A percentile compares a stretch with the other conserved stretches of the same genome.
These are phyloP conservation scores for Wickerhamiella slavikovae DNA, from an alignment of 805 yeast species.

Conservation along the genomic window DNA sequence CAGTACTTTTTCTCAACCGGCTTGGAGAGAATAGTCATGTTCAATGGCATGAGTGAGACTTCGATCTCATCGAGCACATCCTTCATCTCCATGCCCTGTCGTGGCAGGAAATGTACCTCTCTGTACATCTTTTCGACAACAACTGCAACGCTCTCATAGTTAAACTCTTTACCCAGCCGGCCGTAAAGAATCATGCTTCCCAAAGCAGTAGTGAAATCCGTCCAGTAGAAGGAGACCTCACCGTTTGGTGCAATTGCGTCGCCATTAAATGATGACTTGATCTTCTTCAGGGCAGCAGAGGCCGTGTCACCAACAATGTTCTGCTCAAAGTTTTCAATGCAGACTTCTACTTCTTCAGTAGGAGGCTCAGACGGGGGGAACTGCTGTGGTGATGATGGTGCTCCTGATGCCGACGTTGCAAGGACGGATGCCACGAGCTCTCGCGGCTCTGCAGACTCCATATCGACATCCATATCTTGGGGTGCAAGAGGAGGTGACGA, in stretches of 20 bases:
- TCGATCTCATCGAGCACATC: slow-evolving; percentile 66
- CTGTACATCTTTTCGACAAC: slow-evolving; percentile 50
- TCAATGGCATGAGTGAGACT: slow-evolving; percentile 42
- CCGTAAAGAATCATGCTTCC: slow-evolving; percentile 59
- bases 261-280: background rate
- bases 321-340: background rate
- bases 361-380: background rate
- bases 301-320: background rate
- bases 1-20: slow-evolving; percentile 66
- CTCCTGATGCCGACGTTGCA: background rate
- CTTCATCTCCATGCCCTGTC: slow-evolving; percentile 20
- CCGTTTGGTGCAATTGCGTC: slow-evolving; percentile 11
- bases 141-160: slow-evolving; percentile 38
- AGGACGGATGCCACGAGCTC: background rate
- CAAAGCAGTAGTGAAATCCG: slow-evolving; percentile 68
- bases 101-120: slow-evolving; percentile 62
- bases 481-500: slow-evolving; percentile 1
- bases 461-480: slow-evolving; percentile 6
- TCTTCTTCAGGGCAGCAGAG: background rate
- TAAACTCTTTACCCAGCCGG: slow-evolving; percentile 34
- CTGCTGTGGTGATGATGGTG: background rate
- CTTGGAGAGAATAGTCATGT: slow-evolving; percentile 45
- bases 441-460: background rate
- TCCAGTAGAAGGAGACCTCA: slow-evolving; percentile 63
- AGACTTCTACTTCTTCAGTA: background rate